These are phyloP conservation scores for Skeletonema tropicum DNA, from an alignment of 108 stramenopile species.

Conservation along the genomic window DNA sequence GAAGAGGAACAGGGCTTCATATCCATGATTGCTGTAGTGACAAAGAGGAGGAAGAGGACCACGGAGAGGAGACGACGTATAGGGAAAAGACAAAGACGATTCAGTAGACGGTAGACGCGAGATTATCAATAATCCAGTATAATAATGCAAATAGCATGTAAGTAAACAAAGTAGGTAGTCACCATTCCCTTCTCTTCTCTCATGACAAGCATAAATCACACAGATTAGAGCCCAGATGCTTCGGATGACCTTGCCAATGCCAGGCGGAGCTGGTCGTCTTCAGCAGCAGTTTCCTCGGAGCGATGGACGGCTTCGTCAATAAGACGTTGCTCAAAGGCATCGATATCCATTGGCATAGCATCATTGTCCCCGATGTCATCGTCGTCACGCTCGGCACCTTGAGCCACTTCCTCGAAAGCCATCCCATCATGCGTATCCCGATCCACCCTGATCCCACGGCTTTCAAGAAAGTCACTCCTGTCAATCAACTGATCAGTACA, in stretches of 20 bases:
- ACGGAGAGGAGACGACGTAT: too few relatives aligned
- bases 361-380: background rate
- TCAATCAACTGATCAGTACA: constrained; percentile 11
- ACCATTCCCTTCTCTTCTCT: too few relatives aligned
- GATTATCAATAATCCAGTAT: too few relatives aligned
- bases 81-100: too few relatives aligned
- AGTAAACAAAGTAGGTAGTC: too few relatives aligned
- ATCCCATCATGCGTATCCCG: background rate
- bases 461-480: constrained; percentile 6
- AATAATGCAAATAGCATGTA: too few relatives aligned
- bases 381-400: background rate
- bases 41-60: too few relatives aligned
- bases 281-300: background rate
- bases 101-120: too few relatives aligned
- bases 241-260: constrained; percentile 11
- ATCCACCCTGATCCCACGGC: background rate
- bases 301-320: constrained; percentile 3
- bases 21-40: too few relatives aligned
- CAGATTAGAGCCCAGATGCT: too few relatives aligned
- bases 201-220: too few relatives aligned
- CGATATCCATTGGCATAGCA: background rate
- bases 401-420: background rate
- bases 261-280: constrained; percentile 12
- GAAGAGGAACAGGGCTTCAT: too few relatives aligned
- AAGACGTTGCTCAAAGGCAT: constrained; percentile 7